Conservation (phyloP, 306 rosid species). For the Cucumis sativus region DNA sequence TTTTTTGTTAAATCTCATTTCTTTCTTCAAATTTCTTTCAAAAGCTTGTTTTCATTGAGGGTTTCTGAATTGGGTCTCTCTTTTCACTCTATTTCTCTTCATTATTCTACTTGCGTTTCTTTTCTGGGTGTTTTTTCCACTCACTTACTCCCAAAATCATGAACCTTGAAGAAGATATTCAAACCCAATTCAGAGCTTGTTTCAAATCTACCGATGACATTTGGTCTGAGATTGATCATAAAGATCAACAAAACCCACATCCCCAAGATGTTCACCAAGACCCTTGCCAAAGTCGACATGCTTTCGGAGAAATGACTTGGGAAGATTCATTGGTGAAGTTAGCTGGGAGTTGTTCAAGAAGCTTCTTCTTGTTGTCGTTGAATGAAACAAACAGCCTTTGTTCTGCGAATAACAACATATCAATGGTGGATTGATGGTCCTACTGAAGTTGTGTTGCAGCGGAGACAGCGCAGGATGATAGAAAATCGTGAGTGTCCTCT, state of each 20-base stretch:
- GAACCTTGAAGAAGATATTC: too few relatives aligned
- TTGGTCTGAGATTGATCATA: slow-evolving; percentile 48
- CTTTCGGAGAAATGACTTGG: slow-evolving; percentile 46
- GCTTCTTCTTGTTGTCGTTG: not conserved
- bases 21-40: too few relatives aligned
- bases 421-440: slow-evolving; percentile 27
- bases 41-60: too few relatives aligned
- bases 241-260: slow-evolving; percentile 11
- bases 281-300: slow-evolving; percentile 21
- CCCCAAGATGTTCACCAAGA: not conserved
- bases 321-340: slow-evolving; percentile 62
- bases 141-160: too few relatives aligned
- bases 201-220: slow-evolving; percentile 56
- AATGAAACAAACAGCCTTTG: not conserved
- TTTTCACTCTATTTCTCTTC: too few relatives aligned
- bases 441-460: slow-evolving; percentile 41
- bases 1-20: too few relatives aligned
- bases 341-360: slow-evolving; percentile 60
- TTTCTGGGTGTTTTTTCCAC: too few relatives aligned
- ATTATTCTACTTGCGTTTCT: too few relatives aligned
- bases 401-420: not conserved
- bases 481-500: slow-evolving; percentile 51
- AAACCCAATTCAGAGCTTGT: too few relatives aligned
- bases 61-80: too few relatives aligned
- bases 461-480: slow-evolving; percentile 69